Evolutionary conservation across 768 basidiomycete species (phyloP).

Genomic region (Hygrocybe coccinea): DNA sequence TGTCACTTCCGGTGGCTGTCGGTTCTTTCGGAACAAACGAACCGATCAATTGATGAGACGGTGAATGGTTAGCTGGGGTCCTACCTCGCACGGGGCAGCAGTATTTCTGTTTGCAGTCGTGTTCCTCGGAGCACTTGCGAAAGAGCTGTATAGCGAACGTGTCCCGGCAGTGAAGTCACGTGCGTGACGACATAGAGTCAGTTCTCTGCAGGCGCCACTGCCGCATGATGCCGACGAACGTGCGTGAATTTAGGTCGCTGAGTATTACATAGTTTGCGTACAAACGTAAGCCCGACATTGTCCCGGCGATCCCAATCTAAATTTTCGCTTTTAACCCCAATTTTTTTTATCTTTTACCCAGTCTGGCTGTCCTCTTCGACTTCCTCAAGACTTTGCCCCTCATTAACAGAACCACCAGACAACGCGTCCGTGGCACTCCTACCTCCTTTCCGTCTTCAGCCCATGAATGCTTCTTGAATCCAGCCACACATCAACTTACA

Average conservation of each 20-base stretch:
- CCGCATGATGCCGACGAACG: constrained; percentile 3
- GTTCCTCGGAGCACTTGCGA: too few species aligned
- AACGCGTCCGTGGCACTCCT: neutral
- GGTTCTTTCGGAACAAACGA: too few species aligned
- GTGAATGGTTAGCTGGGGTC: too few species aligned
- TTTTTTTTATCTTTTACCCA: neutral
- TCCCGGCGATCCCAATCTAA: neutral
- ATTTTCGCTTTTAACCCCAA: neutral
- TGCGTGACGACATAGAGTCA: too few species aligned
- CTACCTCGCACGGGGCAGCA: too few species aligned
- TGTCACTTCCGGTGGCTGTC: too few species aligned
- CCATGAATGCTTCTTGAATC: neutral
- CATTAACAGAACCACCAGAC: neutral
- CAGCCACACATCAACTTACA: neutral
- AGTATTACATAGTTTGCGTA: neutral
- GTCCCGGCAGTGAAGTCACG: too few species aligned
- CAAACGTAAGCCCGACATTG: constrained; percentile 1
- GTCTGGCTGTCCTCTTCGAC: neutral
- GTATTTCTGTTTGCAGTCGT: too few species aligned
- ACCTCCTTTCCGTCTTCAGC: neutral
- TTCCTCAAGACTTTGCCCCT: neutral
- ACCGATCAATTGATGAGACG: too few species aligned
- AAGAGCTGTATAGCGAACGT: too few species aligned
- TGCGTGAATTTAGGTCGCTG: neutral
- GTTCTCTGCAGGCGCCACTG: neutral